Evolutionary conservation across 2,329 filamentous ascomycete species (phyloP), one percentile per base, ranked within the genome.

Genomic region (Leptographium flavum): DNA sequence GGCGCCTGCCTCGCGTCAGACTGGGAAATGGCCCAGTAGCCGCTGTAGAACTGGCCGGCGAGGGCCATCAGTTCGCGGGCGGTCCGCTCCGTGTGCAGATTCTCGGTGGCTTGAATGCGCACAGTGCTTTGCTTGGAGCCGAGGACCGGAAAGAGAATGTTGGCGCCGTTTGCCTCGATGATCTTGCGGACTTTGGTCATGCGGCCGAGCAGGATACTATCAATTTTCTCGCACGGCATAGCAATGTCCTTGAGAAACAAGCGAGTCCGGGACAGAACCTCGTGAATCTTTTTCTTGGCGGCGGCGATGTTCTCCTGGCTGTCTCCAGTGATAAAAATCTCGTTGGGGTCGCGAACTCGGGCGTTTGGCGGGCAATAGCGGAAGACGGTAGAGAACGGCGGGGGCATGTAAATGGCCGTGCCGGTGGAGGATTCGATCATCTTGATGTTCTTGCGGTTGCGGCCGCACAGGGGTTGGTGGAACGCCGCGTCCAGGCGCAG

Each of bases 141-240:
- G 35, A 98, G 71, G 19, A 83, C 79, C 8, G 92, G 92, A 53
- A 98, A 86, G 60, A 94, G 75, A 54, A 98, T 87, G 62, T 93
- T 94, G 7, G 90, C 93, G 32, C 90, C 92, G 57, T 96, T 96
- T 46, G 83, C 83, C 60, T 98, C 92, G 64, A 95, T 90, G 52
- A 98, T 94, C 70, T 94, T 95, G 57, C 88, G 86, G 47, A 98
- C 87, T 63, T 96, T 96, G 63, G 96, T 90, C 56, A 96, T 71
- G 23, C 92, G 83, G 55, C 84, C 84, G 31, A 96, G 77, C 47
- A 98, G 64, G 54, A 98, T 90, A 60, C 83, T 93, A 63, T 98
- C 92, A 51, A 96, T 87, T 67, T 98, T 98, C 60, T 84, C 83
- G 28, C 86, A 76, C 40, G 88, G 84, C 48, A 98, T 83, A 52